These are phyloP conservation scores for Sungouiozyma ichnusensis DNA, from an alignment of 805 yeast species.

Conservation along the genomic window DNA sequence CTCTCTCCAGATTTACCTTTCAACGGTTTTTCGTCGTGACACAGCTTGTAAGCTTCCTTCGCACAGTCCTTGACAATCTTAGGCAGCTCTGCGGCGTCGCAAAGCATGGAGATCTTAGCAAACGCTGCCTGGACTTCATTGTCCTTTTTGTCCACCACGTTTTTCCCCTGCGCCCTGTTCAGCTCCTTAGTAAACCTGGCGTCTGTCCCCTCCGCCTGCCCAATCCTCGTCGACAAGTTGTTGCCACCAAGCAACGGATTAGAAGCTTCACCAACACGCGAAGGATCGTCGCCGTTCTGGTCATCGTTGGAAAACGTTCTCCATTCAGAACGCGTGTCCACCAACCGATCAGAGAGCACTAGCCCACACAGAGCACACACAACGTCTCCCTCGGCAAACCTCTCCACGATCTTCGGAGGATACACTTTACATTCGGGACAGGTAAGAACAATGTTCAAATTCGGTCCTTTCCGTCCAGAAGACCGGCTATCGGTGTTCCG, in stretches of 20 bases:
- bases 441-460: slow-evolving; percentile 76
- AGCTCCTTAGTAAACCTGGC: slow-evolving; percentile 81
- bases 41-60: slow-evolving; percentile 87
- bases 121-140: slow-evolving; percentile 82
- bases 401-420: slow-evolving; percentile 91
- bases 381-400: slow-evolving; percentile 95
- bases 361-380: slow-evolving; percentile 97
- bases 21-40: slow-evolving; percentile 74
- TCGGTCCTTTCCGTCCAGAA: slow-evolving; percentile 46
- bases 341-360: slow-evolving; percentile 82
- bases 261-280: slow-evolving; percentile 98
- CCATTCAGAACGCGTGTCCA: slow-evolving; percentile 96
- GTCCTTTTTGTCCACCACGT: slow-evolving; percentile 79
- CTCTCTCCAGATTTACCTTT: slow-evolving; percentile 89
- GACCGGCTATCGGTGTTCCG: slow-evolving; percentile 1
- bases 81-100: slow-evolving; percentile 93
- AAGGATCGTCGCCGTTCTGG: slow-evolving; percentile 95
- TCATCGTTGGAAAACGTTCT: slow-evolving; percentile 96
- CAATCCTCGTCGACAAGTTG: slow-evolving; percentile 85
- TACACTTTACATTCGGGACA: slow-evolving; percentile 95
- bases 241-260: slow-evolving; percentile 87
- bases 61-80: slow-evolving; percentile 96
- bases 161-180: slow-evolving; percentile 79
- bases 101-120: slow-evolving; percentile 85
- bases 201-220: slow-evolving; percentile 80